Base-by-base conservation (phyloP, 2,329 filamentous ascomycete species). In the Diaporthe longicolla region DNA sequence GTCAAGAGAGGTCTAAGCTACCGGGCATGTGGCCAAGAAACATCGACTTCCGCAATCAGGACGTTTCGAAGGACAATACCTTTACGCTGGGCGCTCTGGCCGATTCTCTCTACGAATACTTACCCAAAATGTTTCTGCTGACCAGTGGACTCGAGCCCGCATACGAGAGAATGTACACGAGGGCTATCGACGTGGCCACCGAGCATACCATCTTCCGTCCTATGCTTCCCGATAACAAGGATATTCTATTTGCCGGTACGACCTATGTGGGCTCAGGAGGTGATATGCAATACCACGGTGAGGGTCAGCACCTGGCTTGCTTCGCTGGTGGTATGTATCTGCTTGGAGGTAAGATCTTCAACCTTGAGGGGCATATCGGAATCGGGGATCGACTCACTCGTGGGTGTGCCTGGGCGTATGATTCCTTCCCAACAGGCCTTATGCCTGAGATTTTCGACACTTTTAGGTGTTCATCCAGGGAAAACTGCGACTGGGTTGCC, bases 21-120 rank as follows among this genome's bases (percentile, higher is more conserved):
- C 94, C 94, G 0, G 94, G 94, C 3, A 88, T 97, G 85, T 97
- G 92, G 93, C 93, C 93, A 0, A 86, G 88, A 26, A 84, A 85
- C 65, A 83, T 96, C 66, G 89, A 95, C 81, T 88, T 82, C 85
- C 85, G 78, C 84, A 88, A 76, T 87, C 85, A 83, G 81, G 84
- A 79, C 77, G 84, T 85, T 48, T 73, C 82, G 17, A 78, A 77
- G 19, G 83, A 83, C 11, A 81, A 73, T 2, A 48, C 57, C 24
- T 91, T 88, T 77, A 88, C 87, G 0, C 82, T 91, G 1, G 89
- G 89, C 21, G 89, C 86, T 1, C 80, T 87, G 50, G 84, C 87
- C 4, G 89, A 91, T 77, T 90, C 88, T 37, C 78, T 89, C 3
- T 91, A 90, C 76, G 90, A 92, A 79, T 91, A 91, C 77, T 80